A percentile compares a stretch with the other conserved stretches of the same genome.
Conservation (phyloP, 1,284 basidiomycete genomes). For the Leccinum fallax region DNA sequence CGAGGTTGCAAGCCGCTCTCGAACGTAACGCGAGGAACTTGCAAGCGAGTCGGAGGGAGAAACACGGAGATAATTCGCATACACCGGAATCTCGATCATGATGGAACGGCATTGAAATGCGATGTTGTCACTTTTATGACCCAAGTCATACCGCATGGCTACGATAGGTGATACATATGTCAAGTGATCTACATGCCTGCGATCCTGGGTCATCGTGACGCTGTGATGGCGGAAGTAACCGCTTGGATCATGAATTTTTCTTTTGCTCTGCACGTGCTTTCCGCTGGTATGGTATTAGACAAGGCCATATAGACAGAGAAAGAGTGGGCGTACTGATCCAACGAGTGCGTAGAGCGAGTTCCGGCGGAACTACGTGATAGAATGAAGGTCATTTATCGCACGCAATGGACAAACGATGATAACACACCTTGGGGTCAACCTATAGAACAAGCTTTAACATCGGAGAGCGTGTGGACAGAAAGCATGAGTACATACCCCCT, state of each 20-base stretch:
- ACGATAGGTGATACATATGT: slow-evolving; percentile 29
- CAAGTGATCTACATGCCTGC: slow-evolving; percentile 14
- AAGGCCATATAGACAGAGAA: neutral
- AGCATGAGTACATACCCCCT: slow-evolving; percentile 72
- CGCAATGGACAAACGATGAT: neutral
- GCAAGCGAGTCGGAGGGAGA: slow-evolving; percentile 33
- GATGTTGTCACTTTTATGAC: slow-evolving; percentile 16
- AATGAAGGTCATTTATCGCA: slow-evolving; percentile 9
- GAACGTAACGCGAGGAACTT: slow-evolving; percentile 59
- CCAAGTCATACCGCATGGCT: slow-evolving; percentile 24
- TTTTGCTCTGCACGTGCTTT: slow-evolving; percentile 64
- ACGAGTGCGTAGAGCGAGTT: slow-evolving; percentile 78
- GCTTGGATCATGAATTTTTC: slow-evolving; percentile 44
- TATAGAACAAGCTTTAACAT: slow-evolving; percentile 34
- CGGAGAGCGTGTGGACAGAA: slow-evolving; percentile 2
- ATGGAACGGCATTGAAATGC: slow-evolving; percentile 14
- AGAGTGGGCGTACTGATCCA: slow-evolving; percentile 67
- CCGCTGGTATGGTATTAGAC: slow-evolving; percentile 45
- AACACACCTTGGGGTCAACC: slow-evolving; percentile 83
- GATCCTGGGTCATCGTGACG: slow-evolving; percentile 14
- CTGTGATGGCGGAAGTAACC: slow-evolving; percentile 8
- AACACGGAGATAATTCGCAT: slow-evolving; percentile 24
- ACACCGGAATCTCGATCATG: slow-evolving; percentile 21
- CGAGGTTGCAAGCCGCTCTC: slow-evolving; percentile 57
- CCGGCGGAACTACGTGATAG: slow-evolving; percentile 73